Evolutionary conservation across 768 basidiomycete genomes (phyloP).

Genomic region (Psilocybe subaeruginosa): DNA sequence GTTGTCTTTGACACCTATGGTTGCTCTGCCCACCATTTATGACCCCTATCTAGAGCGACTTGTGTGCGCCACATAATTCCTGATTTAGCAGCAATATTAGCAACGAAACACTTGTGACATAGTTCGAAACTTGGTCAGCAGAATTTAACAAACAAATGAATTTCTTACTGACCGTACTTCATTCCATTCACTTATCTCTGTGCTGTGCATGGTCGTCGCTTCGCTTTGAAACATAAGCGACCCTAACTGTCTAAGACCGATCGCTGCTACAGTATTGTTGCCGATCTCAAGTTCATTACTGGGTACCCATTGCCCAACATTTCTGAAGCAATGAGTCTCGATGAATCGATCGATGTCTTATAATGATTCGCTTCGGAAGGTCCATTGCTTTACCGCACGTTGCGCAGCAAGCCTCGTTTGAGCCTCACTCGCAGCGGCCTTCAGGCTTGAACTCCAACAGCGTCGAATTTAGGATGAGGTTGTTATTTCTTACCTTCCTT

Average conservation of each 20-base stretch:
- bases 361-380: not conserved
- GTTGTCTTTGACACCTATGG: no score
- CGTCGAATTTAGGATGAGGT: not conserved
- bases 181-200: no score
- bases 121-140: no score
- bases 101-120: no score
- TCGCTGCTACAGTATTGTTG: not conserved
- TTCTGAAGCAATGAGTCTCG: not conserved
- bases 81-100: no score
- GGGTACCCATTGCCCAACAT: not conserved
- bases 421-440: no score
- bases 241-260: slow-evolving; percentile 6
- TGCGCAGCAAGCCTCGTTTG: no score
- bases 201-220: not conserved
- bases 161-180: no score
- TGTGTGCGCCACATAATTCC: no score
- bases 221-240: not conserved
- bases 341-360: not conserved
- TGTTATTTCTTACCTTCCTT: not conserved
- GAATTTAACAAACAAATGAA: no score
- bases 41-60: no score
- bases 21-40: no score
- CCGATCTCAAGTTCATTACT: not conserved
- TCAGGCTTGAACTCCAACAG: not conserved
- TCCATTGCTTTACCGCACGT: not conserved